phyloP scores from a whole-genome alignment of 768 basidiomycete species.

The Dentipellis sp. region DNA sequence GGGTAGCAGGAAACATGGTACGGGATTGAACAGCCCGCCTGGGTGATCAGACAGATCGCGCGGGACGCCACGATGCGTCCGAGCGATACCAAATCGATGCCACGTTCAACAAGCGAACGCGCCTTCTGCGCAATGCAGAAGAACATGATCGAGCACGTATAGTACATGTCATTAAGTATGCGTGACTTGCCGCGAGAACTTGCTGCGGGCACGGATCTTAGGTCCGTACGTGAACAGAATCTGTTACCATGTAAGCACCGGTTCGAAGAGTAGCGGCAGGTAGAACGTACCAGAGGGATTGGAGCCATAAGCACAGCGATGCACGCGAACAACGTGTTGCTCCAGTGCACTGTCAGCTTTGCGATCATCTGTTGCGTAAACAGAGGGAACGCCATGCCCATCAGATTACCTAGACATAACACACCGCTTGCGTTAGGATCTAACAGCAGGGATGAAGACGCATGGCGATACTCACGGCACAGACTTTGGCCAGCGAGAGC shows the following conservation, averaged over 20 bases:
- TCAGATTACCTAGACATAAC: slow-evolving; percentile 24
- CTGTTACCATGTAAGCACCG: neutral
- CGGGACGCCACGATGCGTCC: no score
- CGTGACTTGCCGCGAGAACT: slow-evolving; percentile 5
- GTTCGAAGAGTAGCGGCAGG: neutral
- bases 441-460: neutral
- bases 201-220: slow-evolving; percentile 3
- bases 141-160: no score
- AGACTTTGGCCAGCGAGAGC: slow-evolving; percentile 46
- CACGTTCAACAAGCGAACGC: no score
- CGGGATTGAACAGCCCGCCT: no score
- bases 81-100: no score
- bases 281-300: slow-evolving; percentile 32
- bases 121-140: no score
- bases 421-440: neutral
- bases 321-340: slow-evolving; percentile 30
- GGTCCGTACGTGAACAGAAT: slow-evolving; percentile 6
- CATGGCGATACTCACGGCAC: slow-evolving; percentile 24
- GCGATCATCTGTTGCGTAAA: slow-evolving; percentile 39
- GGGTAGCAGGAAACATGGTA: no score
- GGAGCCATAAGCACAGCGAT: slow-evolving; percentile 35
- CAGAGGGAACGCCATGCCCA: slow-evolving; percentile 38
- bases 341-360: slow-evolving; percentile 40
- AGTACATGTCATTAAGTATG: neutral
- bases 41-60: no score